A percentile compares a stretch with the other conserved stretches of the same genome.
These are phyloP conservation scores for Xerocomellus chrysenteron DNA, from an alignment of 768 basidiomycete species.

Conservation along the genomic window DNA sequence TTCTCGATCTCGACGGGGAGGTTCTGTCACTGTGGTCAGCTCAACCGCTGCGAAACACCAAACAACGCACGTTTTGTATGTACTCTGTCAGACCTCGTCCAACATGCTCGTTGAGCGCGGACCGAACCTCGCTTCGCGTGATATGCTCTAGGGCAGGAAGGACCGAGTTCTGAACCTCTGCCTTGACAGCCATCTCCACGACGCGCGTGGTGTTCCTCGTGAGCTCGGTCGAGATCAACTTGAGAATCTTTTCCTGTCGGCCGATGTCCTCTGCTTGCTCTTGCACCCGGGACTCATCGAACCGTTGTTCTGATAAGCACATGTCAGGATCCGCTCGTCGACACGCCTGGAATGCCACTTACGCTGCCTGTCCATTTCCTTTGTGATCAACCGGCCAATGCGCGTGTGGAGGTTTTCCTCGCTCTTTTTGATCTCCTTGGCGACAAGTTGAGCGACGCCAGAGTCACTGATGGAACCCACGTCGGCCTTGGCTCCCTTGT, in stretches of 20 bases:
- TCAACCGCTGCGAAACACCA: not conserved
- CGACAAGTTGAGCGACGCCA: slow-evolving; percentile 55
- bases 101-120: slow-evolving; percentile 76
- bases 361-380: slow-evolving; percentile 93
- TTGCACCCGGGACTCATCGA: slow-evolving; percentile 76
- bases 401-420: slow-evolving; percentile 77
- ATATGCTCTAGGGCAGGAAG: slow-evolving; percentile 80
- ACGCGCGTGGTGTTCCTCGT: slow-evolving; percentile 87
- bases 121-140: slow-evolving; percentile 77
- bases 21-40: slow-evolving; percentile 42
- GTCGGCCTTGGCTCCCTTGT: slow-evolving; percentile 29
- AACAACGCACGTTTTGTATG: slow-evolving; percentile 61
- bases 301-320: slow-evolving; percentile 61
- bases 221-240: slow-evolving; percentile 82
- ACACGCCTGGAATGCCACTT: slow-evolving; percentile 31
- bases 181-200: slow-evolving; percentile 86
- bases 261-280: slow-evolving; percentile 81
- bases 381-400: slow-evolving; percentile 75
- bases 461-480: slow-evolving; percentile 46
- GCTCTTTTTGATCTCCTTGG: slow-evolving; percentile 78
- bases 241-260: slow-evolving; percentile 86
- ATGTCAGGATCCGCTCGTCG: slow-evolving; percentile 1
- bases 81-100: slow-evolving; percentile 69
- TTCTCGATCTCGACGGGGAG: slow-evolving; percentile 80
- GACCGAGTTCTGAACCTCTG: slow-evolving; percentile 80